Evolutionary conservation across 192 early-diverging fungal species (phyloP), one percentile per base, ranked within the genome.

Genomic region (Umbelopsis sp.): DNA sequence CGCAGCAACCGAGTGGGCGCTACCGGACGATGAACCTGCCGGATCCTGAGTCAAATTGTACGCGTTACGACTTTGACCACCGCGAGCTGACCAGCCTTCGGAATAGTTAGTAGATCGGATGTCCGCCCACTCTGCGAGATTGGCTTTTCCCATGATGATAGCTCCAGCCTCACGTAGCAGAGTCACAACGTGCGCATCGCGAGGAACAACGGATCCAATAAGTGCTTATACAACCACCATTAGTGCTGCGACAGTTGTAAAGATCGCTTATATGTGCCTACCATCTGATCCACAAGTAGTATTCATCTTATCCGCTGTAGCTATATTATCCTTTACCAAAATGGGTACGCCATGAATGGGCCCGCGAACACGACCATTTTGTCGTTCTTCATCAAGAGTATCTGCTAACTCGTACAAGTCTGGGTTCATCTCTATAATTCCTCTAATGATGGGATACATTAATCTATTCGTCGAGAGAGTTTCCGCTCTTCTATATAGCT

Each of bases 121-220:
- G 73, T 80, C 79, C 65, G 78, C 64, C 77, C 76, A 80, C 46
- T 80, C 67, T 15, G 79, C 72, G 16, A 80, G 16, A 51, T 80
- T 80, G 21, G 79, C 71, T 41, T 80, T 80, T 11, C 78, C 78
- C 30, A 79, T 51, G 37, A 79, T 46, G 22, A 79, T 55, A 22
- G 74, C 74, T 10, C 78, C 78, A 23, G 75, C 75, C 33, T 53
- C 23, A 12, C 72, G 37, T 33, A 78, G 22, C 25, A 66, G 15
- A 21, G 69, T 15, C 16, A 78, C 74, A 23, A 72, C 70, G 23
- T 67, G 66, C 1, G 78, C 71, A 68, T 79, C 78, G 20, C 69
- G 68, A 21, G 68, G 68, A 23, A 72, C 68, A 15, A 69, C 33
- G 33, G 51, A 72, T 37, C 68, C 78, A 47, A 80, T 15, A 27